These are phyloP conservation scores for Teratosphaeria epicoccoides DNA, from an alignment of 2,329 filamentous ascomycete genomes.

Conservation along the genomic window DNA sequence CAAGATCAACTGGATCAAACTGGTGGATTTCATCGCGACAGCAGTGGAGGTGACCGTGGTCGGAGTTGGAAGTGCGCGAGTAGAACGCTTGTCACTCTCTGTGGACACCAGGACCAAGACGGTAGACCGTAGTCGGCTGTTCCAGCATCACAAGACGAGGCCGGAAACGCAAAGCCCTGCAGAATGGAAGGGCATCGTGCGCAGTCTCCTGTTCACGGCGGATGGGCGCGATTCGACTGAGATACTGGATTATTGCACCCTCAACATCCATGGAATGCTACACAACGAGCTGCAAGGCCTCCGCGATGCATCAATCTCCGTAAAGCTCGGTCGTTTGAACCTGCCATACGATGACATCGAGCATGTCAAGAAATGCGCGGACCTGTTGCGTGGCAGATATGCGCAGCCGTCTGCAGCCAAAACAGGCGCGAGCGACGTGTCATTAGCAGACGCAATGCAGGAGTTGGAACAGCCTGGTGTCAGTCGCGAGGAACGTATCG, in stretches of 20 bases:
- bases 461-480: conserved; percentile 58
- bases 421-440: conserved; percentile 41
- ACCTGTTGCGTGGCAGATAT: conserved; percentile 32
- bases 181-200: conserved; percentile 83
- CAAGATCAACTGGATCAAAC: conserved; percentile 75
- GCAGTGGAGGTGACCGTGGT: conserved; percentile 67
- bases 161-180: conserved; percentile 60
- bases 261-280: conserved; percentile 86
- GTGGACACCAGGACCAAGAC: conserved; percentile 88
- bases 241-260: conserved; percentile 71
- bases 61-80: conserved; percentile 72
- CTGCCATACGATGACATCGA: conserved; percentile 81
- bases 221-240: conserved; percentile 78
- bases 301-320: conserved; percentile 75
- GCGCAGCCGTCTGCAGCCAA: conserved; percentile 21
- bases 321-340: conserved; percentile 85
- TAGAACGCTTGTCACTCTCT: conserved; percentile 73
- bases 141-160: conserved; percentile 63
- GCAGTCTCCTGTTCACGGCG: conserved; percentile 80
- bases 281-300: conserved; percentile 78
- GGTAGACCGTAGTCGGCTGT: conserved; percentile 80
- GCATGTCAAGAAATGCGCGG: conserved; percentile 49
- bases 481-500: conserved; percentile 55
- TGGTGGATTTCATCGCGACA: conserved; percentile 79
- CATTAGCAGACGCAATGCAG: conserved; percentile 62